These are phyloP conservation scores for Trichopus zeylanicus DNA, from an alignment of 116 monocot genomes.

Conservation along the genomic window DNA sequence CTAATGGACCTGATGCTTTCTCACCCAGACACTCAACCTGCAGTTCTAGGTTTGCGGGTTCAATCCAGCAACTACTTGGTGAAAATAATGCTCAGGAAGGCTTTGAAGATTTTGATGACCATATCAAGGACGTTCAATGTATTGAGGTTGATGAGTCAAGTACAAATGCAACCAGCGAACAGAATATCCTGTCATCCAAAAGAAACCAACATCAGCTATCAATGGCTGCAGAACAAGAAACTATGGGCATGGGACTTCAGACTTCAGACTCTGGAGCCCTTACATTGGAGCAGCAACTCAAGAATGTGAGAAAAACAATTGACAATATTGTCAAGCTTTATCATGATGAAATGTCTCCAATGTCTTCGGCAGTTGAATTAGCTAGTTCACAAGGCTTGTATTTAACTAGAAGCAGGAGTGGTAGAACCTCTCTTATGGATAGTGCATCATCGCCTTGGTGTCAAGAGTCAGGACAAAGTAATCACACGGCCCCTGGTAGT, in stretches of 20 bases:
- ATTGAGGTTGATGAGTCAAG: conserved; percentile 51
- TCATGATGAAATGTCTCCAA: conserved; percentile 15
- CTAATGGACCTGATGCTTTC: neutral
- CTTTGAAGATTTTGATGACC: conserved; percentile 37
- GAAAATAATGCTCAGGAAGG: conserved; percentile 18
- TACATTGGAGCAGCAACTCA: conserved; percentile 22
- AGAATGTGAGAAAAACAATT: conserved; percentile 11
- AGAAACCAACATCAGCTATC: conserved; percentile 27
- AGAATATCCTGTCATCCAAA: conserved; percentile 9
- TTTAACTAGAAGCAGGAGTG: conserved; percentile 51
- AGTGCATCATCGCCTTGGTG: conserved; percentile 22
- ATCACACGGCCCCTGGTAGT: conserved; percentile 27
- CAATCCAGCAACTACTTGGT: conserved; percentile 6
- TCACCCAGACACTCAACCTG: conserved; percentile 19
- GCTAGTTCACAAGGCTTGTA: conserved; percentile 10
- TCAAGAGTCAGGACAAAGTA: conserved; percentile 18
- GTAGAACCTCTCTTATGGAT: conserved; percentile 31
- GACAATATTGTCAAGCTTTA: conserved; percentile 12
- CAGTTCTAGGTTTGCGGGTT: conserved; percentile 10
- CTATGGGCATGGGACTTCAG: neutral
- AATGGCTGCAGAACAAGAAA: neutral
- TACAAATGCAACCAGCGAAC: conserved; percentile 23
- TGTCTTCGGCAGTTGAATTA: conserved; percentile 1
- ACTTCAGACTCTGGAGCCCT: neutral
- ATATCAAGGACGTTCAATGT: conserved; percentile 77